Conservation (phyloP, 1,284 basidiomycete species). For the Microbotryum scabiosae region DNA sequence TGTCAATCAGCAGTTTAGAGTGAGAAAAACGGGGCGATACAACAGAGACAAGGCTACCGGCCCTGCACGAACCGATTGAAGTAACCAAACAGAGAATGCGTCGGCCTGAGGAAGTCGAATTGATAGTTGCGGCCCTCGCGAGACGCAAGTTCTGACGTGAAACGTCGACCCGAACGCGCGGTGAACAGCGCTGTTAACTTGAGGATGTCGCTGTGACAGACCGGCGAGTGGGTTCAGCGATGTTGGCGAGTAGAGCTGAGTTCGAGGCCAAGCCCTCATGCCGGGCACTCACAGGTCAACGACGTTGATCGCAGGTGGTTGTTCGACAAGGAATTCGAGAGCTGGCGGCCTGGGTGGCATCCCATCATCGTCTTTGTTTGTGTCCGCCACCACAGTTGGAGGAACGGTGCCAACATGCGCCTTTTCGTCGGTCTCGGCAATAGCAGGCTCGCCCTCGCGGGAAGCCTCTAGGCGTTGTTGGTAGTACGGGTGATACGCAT, state of each 20-base stretch:
- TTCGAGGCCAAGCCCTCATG: background rate
- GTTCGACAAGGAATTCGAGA: constrained; percentile 73
- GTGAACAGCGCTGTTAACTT: constrained; percentile 87
- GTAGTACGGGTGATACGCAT: constrained; percentile 97
- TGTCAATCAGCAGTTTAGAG: background rate
- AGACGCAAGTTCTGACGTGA: constrained; percentile 74
- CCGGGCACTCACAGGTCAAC: constrained; percentile 68
- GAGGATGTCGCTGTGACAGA: constrained; percentile 39
- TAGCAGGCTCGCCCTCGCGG: constrained; percentile 52
- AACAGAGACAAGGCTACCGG: background rate
- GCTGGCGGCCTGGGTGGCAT: constrained; percentile 57
- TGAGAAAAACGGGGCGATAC: background rate
- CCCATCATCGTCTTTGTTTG: constrained; percentile 41
- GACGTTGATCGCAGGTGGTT: constrained; percentile 72
- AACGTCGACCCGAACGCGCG: constrained; percentile 78
- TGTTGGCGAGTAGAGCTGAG: constrained; percentile 4
- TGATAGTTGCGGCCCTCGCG: constrained; percentile 92
- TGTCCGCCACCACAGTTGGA: constrained; percentile 25
- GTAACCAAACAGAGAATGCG: constrained; percentile 89
- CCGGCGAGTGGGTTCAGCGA: constrained; percentile 16
- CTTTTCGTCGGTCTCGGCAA: constrained; percentile 21
- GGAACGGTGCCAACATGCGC: background rate
- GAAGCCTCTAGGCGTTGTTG: constrained; percentile 74
- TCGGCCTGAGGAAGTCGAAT: constrained; percentile 93
- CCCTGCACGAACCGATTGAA: constrained; percentile 60